Conservation (phyloP, 169 alveolate genomes). For the Plasmodium gonderi region DNA sequence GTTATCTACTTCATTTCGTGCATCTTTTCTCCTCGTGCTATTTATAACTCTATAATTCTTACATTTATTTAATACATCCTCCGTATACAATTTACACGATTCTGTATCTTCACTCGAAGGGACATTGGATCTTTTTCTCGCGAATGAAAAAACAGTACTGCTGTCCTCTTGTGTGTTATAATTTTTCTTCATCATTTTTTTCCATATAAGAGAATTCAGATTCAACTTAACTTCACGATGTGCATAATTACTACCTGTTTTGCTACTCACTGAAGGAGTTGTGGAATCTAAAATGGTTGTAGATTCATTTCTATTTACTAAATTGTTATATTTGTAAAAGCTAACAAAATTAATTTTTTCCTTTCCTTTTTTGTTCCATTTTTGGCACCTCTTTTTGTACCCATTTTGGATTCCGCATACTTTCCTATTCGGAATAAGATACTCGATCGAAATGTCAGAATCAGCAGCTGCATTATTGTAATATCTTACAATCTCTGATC, state of each 20-base stretch:
- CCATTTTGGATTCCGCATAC: not conserved
- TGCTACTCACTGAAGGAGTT: not conserved
- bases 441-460: not conserved
- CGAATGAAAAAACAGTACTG: not conserved
- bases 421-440: not conserved
- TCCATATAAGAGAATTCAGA: not conserved
- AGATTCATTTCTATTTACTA: not conserved
- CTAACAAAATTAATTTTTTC: slow-evolving; percentile 58
- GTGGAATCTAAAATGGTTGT: not conserved
- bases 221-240: not conserved
- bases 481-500: not conserved
- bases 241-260: not conserved
- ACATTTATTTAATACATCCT: not conserved
- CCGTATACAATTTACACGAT: slow-evolving; percentile 9
- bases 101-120: slow-evolving; percentile 12
- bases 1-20: not conserved
- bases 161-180: not conserved
- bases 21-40: not conserved
- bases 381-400: not conserved
- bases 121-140: not conserved
- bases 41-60: not conserved
- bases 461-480: not conserved
- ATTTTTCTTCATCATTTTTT: not conserved
- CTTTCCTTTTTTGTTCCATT: not conserved
- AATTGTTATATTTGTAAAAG: slow-evolving; percentile 64